These are phyloP conservation scores for Flueggea neowawraea DNA, from an alignment of 441 rosid species.

Conservation along the genomic window DNA sequence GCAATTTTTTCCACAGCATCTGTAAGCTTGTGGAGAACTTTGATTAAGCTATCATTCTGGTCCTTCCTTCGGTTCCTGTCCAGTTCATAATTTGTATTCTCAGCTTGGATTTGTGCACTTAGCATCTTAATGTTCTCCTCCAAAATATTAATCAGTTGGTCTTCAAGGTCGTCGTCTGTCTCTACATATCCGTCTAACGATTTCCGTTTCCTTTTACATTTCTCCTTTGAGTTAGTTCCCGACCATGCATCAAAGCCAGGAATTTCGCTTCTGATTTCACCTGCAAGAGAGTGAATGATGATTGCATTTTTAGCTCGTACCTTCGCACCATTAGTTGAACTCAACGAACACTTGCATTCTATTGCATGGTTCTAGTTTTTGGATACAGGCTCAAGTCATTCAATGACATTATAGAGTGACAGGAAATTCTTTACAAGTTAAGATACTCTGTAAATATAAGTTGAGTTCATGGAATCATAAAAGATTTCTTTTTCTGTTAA, in stretches of 20 bases:
- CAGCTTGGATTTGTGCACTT: slow-evolving; percentile 69
- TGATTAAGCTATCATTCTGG: slow-evolving; percentile 47
- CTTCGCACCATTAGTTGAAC: too few species aligned
- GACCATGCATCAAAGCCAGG: slow-evolving; percentile 36
- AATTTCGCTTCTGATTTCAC: slow-evolving; percentile 27
- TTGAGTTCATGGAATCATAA: too few species aligned
- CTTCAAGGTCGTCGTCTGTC: slow-evolving; percentile 16
- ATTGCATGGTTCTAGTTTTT: too few species aligned
- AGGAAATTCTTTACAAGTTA: too few species aligned
- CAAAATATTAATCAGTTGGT: slow-evolving; percentile 46
- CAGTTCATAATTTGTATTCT: slow-evolving; percentile 49
- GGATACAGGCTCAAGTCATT: too few species aligned
- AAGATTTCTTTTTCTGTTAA: too few species aligned
- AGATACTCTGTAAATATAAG: too few species aligned
- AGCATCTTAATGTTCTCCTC: slow-evolving; percentile 63
- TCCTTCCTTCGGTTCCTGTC: slow-evolving; percentile 68
- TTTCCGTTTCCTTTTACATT: slow-evolving; percentile 54
- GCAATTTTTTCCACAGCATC: slow-evolving; percentile 70
- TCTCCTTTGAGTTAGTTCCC: slow-evolving; percentile 50
- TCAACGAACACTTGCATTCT: too few species aligned
- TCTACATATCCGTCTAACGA: slow-evolving; percentile 25
- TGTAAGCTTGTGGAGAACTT: slow-evolving; percentile 64
- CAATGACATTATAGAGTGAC: too few species aligned
- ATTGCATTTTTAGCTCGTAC: too few species aligned
- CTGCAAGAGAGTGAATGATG: slow-evolving; percentile 14